Percentiles rank a stretch among this genome's conserved stretches.
Conservation (phyloP, 2,329 filamentous ascomycete genomes). For the Mycocentrospora acerina region DNA sequence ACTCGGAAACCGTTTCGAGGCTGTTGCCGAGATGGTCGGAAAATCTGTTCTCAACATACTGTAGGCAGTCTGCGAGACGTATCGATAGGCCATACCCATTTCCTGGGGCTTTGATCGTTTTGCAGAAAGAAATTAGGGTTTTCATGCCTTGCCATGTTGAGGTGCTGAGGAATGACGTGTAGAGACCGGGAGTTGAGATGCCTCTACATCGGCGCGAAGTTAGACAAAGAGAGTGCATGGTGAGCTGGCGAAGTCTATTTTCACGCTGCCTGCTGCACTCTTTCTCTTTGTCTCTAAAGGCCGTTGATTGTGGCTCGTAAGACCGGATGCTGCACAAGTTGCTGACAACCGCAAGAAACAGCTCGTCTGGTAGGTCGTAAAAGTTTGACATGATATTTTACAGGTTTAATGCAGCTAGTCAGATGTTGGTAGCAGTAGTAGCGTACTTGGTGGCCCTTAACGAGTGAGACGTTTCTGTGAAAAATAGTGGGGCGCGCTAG, state of each 20-base stretch:
- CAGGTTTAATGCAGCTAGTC: no score
- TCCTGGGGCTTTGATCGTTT: slow-evolving; percentile 8
- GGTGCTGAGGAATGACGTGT: slow-evolving; percentile 23
- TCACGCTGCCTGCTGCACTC: slow-evolving; percentile 25
- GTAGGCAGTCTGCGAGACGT: slow-evolving; percentile 9
- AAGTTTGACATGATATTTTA: slow-evolving; percentile 6
- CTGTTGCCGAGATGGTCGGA: slow-evolving; percentile 23
- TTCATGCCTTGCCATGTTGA: slow-evolving; percentile 14
- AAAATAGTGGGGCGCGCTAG: no score
- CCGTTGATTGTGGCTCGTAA: slow-evolving; percentile 22
- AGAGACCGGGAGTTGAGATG: slow-evolving; percentile 24
- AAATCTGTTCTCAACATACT: slow-evolving; percentile 30
- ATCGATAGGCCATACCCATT: background rate
- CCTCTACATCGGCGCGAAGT: slow-evolving; percentile 17
- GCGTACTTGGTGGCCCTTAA: no score
- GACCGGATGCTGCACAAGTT: slow-evolving; percentile 17
- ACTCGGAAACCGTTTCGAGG: slow-evolving; percentile 10
- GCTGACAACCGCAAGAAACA: slow-evolving; percentile 20
- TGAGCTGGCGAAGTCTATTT: slow-evolving; percentile 16
- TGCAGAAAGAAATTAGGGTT: slow-evolving; percentile 18
- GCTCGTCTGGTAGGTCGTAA: slow-evolving; percentile 22
- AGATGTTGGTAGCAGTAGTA: no score
- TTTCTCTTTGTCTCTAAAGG: slow-evolving; percentile 14
- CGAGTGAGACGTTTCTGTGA: no score
- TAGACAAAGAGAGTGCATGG: slow-evolving; percentile 22